A percentile compares a stretch with the other conserved stretches of the same genome.
phyloP scores from a whole-genome alignment of 805 yeast species.

The Saccharomycopsis javanensis region DNA sequence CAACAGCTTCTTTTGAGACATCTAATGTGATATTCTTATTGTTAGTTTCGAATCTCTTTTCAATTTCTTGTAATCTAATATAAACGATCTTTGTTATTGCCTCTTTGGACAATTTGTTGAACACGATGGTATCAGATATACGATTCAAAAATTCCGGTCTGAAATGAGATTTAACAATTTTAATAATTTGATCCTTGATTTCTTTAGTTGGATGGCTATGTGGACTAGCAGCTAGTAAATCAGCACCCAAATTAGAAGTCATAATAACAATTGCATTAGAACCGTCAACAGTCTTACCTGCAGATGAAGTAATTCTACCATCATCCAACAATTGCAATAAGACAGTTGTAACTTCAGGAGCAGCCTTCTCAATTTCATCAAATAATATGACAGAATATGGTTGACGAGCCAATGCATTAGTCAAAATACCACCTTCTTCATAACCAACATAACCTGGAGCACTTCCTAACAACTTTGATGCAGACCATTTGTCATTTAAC shows the following conservation, averaged over 20 bases:
- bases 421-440: constrained; percentile 94
- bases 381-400: constrained; percentile 95
- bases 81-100: constrained; percentile 89
- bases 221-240: constrained; percentile 63
- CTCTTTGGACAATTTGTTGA: constrained; percentile 84
- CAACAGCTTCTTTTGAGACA: constrained; percentile 67
- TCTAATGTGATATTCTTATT: constrained; percentile 69
- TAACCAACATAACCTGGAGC: constrained; percentile 97
- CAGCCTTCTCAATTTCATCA: constrained; percentile 98
- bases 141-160: constrained; percentile 97
- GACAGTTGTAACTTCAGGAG: constrained; percentile 92
- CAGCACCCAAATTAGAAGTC: constrained; percentile 97
- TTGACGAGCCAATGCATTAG: constrained; percentile 81
- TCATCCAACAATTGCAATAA: constrained; percentile 89
- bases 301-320: constrained; percentile 90
- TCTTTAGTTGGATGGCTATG: constrained; percentile 53
- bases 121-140: constrained; percentile 84
- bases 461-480: constrained; percentile 90
- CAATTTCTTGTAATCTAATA: constrained; percentile 76
- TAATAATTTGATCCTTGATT: constrained; percentile 74
- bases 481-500: constrained; percentile 89
- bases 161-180: constrained; percentile 77
- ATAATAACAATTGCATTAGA: constrained; percentile 86
- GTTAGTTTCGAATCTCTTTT: constrained; percentile 72
- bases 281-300: constrained; percentile 89